phyloP scores from a whole-genome alignment of 257 asterid genomes.

The Jaltomata sinuosa region DNA sequence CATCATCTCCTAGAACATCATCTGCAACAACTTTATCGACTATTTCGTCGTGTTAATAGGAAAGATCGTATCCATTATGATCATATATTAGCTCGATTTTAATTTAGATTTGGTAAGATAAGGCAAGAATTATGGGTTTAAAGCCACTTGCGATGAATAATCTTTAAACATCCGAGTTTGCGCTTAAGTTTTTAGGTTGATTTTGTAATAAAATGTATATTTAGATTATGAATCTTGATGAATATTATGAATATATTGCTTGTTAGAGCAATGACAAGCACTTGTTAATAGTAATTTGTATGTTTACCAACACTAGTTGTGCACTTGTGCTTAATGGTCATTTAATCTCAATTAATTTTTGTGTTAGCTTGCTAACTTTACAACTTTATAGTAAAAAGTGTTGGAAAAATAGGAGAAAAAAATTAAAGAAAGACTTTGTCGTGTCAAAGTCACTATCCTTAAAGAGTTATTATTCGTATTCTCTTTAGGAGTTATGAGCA shows the following conservation, averaged over 20 bases:
- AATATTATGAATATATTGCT: background rate
- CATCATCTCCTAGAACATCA: slow-evolving; percentile 49
- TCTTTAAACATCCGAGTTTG: background rate
- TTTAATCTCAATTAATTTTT: background rate
- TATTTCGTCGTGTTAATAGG: slow-evolving; percentile 26
- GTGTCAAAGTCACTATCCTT: no score
- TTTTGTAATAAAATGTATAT: background rate
- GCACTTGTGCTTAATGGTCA: background rate
- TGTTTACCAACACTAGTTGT: background rate
- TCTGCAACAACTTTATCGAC: slow-evolving; percentile 63
- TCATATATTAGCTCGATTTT: background rate
- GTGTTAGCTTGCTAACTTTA: background rate
- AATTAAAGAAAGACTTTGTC: no score
- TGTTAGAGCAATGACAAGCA: background rate
- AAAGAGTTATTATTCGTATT: no score
- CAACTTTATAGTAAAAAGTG: no score
- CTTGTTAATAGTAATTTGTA: background rate
- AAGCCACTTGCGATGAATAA: slow-evolving; percentile 5
- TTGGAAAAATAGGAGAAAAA: no score
- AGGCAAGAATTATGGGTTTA: background rate
- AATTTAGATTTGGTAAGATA: background rate
- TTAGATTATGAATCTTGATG: background rate
- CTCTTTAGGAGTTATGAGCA: no score
- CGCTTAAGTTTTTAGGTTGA: background rate
- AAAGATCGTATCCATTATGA: background rate